phyloP scores from a whole-genome alignment of 805 yeast genomes.

The Candida rishiriensis region DNA sequence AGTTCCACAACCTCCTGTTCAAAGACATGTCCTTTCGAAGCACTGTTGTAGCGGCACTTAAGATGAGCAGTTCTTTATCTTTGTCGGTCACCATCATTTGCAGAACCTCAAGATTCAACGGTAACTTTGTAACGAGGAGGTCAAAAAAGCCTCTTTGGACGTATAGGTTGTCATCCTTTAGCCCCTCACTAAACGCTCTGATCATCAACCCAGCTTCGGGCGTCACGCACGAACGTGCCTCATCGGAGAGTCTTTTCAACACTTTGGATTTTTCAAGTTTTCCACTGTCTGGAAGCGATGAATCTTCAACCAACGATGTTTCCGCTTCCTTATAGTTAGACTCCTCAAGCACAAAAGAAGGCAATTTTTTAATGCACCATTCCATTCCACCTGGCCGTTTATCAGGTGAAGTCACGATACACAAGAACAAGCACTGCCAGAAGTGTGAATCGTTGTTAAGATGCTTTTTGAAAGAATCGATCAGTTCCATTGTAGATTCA shows the following conservation, averaged over 20 bases:
- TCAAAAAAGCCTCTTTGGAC: conserved; percentile 90
- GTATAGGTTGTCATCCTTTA: conserved; percentile 61
- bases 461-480: conserved; percentile 55
- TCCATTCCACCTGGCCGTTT: conserved; percentile 78
- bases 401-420: conserved; percentile 75
- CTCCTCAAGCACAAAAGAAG: conserved; percentile 38
- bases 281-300: neutral
- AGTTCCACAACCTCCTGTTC: conserved; percentile 88
- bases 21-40: conserved; percentile 88
- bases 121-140: conserved; percentile 61
- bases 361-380: conserved; percentile 67
- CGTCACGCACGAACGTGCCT: conserved; percentile 54
- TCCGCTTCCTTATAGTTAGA: too few relatives aligned
- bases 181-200: conserved; percentile 67
- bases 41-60: conserved; percentile 64
- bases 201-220: conserved; percentile 80
- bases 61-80: conserved; percentile 56
- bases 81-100: conserved; percentile 40
- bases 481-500: conserved; percentile 49
- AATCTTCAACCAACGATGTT: conserved; percentile 3
- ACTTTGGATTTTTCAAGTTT: conserved; percentile 21
- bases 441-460: conserved; percentile 67
- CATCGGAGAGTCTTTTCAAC: conserved; percentile 24
- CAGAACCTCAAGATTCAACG: conserved; percentile 56
- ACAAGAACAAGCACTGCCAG: conserved; percentile 79